A percentile compares a stretch with the other conserved stretches of the same genome.
Conservation (phyloP, 2,329 filamentous ascomycete genomes). For the Aureobasidium subglaciale region DNA sequence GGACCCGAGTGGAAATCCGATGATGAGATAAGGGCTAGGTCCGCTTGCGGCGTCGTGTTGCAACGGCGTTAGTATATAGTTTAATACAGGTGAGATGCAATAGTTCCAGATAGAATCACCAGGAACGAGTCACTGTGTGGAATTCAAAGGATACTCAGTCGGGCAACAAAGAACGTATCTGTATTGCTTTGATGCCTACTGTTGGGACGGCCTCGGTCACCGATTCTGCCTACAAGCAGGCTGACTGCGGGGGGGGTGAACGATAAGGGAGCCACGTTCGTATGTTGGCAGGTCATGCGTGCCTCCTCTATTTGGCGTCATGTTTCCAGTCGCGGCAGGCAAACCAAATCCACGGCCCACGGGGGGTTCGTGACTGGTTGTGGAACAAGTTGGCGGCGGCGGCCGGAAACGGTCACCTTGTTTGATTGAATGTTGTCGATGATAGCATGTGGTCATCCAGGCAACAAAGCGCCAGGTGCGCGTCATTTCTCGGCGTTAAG, state of each 20-base stretch:
- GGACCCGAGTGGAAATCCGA: slow-evolving; percentile 12
- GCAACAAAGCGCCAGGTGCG: slow-evolving; percentile 1
- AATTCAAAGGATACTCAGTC: not conserved
- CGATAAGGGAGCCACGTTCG: slow-evolving; percentile 14
- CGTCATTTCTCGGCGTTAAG: slow-evolving; percentile 13
- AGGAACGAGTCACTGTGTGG: slow-evolving; percentile 1
- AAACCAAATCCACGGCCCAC: slow-evolving; percentile 4
- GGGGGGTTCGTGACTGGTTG: slow-evolving; percentile 10
- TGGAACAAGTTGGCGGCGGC: slow-evolving; percentile 2
- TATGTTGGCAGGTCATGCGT: slow-evolving; percentile 13
- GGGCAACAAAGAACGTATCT: not conserved
- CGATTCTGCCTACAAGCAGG: not conserved
- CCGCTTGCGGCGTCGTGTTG: slow-evolving; percentile 3
- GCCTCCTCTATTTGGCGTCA: slow-evolving; percentile 1
- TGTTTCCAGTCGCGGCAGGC: not conserved
- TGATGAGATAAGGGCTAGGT: slow-evolving; percentile 4
- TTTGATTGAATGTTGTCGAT: slow-evolving; percentile 3
- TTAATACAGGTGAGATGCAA: not conserved
- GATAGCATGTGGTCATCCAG: slow-evolving; percentile 9
- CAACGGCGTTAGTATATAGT: slow-evolving; percentile 10
- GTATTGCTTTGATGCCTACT: slow-evolving; percentile 10
- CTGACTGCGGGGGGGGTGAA: slow-evolving; percentile 6
- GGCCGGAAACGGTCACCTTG: slow-evolving; percentile 9
- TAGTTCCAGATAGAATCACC: not conserved
- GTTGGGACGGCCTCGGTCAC: not conserved